Percentiles rank a stretch among this genome's conserved stretches.
phyloP scores from a whole-genome alignment of 2,329 filamentous ascomycete species.

The Pestalotiopsis sp. region DNA sequence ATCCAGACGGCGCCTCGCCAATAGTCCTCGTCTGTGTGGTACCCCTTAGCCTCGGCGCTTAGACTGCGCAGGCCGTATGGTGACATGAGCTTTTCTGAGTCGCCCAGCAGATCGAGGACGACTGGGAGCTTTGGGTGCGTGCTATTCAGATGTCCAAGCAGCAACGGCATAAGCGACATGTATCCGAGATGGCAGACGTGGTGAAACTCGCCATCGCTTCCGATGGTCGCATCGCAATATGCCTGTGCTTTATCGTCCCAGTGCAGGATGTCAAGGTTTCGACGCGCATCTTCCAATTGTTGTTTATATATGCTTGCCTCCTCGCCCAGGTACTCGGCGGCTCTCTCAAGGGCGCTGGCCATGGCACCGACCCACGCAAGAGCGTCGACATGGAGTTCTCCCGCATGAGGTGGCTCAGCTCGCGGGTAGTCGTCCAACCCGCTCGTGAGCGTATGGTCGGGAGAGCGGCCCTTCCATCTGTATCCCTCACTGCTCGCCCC shows the following conservation, averaged over 20 bases:
- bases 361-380: constrained; percentile 94
- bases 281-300: constrained; percentile 71
- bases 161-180: constrained; percentile 19
- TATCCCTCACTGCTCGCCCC: constrained; percentile 91
- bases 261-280: constrained; percentile 86
- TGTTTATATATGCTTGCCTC: constrained; percentile 71
- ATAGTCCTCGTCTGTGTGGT: constrained; percentile 21
- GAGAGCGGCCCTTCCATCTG: constrained; percentile 88
- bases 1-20: constrained; percentile 24
- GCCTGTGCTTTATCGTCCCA: constrained; percentile 77
- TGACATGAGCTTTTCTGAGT: constrained; percentile 17
- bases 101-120: constrained; percentile 17
- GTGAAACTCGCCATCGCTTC: constrained; percentile 18
- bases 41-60: constrained; percentile 15
- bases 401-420: constrained; percentile 88
- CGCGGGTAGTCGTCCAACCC: constrained; percentile 96
- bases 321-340: constrained; percentile 70
- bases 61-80: constrained; percentile 19
- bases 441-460: constrained; percentile 85
- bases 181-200: constrained; percentile 21
- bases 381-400: constrained; percentile 89
- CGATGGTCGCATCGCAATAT: constrained; percentile 86
- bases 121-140: constrained; percentile 17
- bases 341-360: constrained; percentile 75
- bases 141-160: constrained; percentile 19